These are phyloP conservation scores for Euphorbia schlechtendalii DNA, from an alignment of 441 rosid genomes.

Conservation along the genomic window DNA sequence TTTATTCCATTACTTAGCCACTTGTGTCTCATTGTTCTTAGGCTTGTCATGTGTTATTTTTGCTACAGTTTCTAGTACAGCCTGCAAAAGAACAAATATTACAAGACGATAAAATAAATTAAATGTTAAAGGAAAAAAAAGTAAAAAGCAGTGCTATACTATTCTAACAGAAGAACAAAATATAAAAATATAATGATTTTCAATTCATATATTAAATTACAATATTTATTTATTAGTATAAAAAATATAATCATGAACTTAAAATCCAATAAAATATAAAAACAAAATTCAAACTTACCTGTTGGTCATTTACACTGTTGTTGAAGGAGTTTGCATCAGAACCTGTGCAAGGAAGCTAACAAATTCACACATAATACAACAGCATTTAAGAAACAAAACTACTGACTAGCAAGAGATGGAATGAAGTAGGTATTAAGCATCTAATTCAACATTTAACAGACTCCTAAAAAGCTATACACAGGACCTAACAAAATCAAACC, in stretches of 20 bases:
- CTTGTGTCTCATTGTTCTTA: constrained; percentile 76
- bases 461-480: constrained; percentile 1
- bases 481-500: neutral
- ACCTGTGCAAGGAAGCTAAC: constrained; percentile 34
- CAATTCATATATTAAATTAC: neutral
- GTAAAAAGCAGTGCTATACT: neutral
- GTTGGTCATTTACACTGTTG: constrained; percentile 86
- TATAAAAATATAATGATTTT: neutral
- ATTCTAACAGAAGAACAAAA: neutral
- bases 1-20: constrained; percentile 46
- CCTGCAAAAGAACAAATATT: constrained; percentile 42
- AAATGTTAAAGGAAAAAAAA: neutral
- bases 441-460: constrained; percentile 6
- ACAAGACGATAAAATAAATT: neutral
- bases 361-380: constrained; percentile 14
- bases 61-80: constrained; percentile 87
- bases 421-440: neutral
- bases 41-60: constrained; percentile 80
- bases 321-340: constrained; percentile 85
- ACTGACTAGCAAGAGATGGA: neutral
- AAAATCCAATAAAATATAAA: constrained; percentile 13
- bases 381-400: constrained; percentile 12
- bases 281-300: constrained; percentile 49
- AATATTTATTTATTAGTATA: neutral
- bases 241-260: neutral